phyloP scores from a whole-genome alignment of 2,329 filamentous ascomycete genomes.

The Monosporascus cannonballus region DNA sequence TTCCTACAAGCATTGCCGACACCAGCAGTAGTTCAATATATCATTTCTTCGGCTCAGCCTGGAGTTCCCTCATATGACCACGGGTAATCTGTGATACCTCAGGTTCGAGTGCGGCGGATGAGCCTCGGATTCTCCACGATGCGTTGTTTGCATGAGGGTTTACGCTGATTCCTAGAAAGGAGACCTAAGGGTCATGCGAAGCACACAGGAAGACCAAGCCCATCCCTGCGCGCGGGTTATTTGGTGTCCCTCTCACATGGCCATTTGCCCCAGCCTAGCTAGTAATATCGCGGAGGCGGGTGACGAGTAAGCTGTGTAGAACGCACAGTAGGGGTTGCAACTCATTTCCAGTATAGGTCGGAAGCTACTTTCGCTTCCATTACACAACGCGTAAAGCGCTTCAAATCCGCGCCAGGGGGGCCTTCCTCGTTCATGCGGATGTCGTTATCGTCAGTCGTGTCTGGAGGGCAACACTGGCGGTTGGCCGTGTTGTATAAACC shows the following conservation, averaged over 20 bases:
- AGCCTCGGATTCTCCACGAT: background rate
- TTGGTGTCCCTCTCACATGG: background rate
- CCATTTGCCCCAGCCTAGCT: background rate
- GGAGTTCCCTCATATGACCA: no score
- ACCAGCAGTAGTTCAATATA: no score
- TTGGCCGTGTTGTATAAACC: conserved; percentile 59
- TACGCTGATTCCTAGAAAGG: background rate
- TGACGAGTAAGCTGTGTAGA: no score
- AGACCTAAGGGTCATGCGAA: background rate
- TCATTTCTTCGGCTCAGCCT: no score
- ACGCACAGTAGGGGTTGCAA: background rate
- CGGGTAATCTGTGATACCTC: no score
- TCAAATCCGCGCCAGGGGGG: conserved; percentile 43
- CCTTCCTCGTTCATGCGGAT: conserved; percentile 39
- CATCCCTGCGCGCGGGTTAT: background rate
- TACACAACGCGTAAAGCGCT: conserved; percentile 55
- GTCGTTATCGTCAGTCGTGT: conserved; percentile 32
- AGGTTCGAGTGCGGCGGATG: no score
- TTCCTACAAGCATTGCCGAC: no score
- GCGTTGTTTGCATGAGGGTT: background rate
- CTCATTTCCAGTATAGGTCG: conserved; percentile 51
- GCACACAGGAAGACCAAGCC: background rate
- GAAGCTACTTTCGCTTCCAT: conserved; percentile 40
- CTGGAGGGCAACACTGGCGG: conserved; percentile 53
- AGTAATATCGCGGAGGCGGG: no score